Percentiles rank a stretch among this genome's conserved stretches.
These are phyloP conservation scores for Apophysomyces ossiformis DNA, from an alignment of 371 early-diverging fungal species.

Conservation along the genomic window DNA sequence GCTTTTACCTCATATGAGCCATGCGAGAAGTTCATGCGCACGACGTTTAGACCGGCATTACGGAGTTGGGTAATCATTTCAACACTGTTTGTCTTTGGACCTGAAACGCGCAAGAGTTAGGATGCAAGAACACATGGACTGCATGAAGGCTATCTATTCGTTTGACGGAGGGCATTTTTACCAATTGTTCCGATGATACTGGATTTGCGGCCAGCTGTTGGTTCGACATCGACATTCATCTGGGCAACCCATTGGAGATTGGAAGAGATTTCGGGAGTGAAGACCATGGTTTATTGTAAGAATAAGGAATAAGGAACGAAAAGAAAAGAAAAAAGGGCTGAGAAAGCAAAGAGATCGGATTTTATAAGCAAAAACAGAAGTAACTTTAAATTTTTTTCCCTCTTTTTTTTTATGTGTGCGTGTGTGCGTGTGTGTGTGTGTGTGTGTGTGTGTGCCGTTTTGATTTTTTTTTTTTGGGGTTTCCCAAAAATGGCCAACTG, in stretches of 20 bases:
- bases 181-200: slow-evolving; percentile 88
- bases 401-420: too few species aligned
- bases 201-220: slow-evolving; percentile 72
- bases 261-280: slow-evolving; percentile 23
- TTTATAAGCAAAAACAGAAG: neutral
- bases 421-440: too few species aligned
- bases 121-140: neutral
- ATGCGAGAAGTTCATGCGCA: slow-evolving; percentile 95
- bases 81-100: slow-evolving; percentile 78
- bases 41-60: slow-evolving; percentile 93
- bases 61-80: slow-evolving; percentile 84
- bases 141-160: neutral
- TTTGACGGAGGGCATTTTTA: slow-evolving; percentile 26
- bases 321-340: slow-evolving; percentile 11
- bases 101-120: slow-evolving; percentile 14
- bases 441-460: too few species aligned
- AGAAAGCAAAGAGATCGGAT: neutral
- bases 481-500: neutral
- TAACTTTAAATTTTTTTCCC: slow-evolving; percentile 2
- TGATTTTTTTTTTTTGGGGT: neutral
- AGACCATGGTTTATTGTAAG: slow-evolving; percentile 18
- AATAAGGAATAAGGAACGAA: slow-evolving; percentile 2
- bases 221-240: slow-evolving; percentile 68
- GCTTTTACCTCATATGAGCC: slow-evolving; percentile 74
- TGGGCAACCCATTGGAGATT: slow-evolving; percentile 78